Conservation (phyloP, 2,329 filamentous ascomycete species). For the Colletotrichum viniferum region DNA sequence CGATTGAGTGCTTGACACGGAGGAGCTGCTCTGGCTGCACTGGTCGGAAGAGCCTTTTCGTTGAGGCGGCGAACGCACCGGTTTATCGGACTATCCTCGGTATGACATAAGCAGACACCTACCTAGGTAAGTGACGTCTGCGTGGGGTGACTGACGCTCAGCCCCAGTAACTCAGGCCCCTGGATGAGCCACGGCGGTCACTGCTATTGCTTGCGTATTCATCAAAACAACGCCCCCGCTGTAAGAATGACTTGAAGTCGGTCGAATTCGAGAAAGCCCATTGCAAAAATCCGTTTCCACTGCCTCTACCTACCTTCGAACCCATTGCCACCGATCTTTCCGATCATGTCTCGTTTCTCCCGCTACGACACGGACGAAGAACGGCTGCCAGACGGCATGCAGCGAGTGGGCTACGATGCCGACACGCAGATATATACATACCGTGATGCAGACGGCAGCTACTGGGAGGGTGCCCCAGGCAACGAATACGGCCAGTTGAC, state of each 20-base stretch:
- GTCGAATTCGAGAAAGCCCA: background rate
- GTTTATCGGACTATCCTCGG: background rate
- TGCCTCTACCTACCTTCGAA: background rate
- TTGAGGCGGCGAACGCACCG: background rate
- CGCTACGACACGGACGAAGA: constrained; percentile 52
- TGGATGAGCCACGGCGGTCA: background rate
- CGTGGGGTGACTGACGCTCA: background rate
- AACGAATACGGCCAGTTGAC: constrained; percentile 52
- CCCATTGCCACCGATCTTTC: background rate
- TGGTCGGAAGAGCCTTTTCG: background rate
- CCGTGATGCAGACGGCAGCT: constrained; percentile 49
- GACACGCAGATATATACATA: constrained; percentile 59
- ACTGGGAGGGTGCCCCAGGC: constrained; percentile 56
- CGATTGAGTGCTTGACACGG: background rate
- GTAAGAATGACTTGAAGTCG: background rate
- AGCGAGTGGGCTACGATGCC: constrained; percentile 60
- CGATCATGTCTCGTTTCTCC: constrained; percentile 46
- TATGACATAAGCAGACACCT: background rate
- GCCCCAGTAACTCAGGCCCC: background rate
- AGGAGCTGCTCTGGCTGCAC: background rate
- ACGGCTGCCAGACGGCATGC: constrained; percentile 60
- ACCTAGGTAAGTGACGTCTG: background rate
- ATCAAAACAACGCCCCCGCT: background rate
- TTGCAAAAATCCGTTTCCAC: background rate
- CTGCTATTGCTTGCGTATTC: background rate